Evolutionary conservation across 2,329 filamentous ascomycete species (phyloP).

Genomic region (Metarhizium brunneum): DNA sequence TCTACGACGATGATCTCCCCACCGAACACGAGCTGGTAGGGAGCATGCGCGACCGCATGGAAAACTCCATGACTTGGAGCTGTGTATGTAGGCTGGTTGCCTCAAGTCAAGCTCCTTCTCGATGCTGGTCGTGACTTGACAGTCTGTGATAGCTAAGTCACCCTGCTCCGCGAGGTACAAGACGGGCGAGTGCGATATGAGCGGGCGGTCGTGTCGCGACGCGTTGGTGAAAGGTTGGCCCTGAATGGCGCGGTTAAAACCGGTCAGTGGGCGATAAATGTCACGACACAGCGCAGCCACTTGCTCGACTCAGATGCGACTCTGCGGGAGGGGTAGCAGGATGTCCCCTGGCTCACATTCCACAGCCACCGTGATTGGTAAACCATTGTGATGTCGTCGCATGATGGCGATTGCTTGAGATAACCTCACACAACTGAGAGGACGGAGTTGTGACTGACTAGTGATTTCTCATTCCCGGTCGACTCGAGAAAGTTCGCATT

Average conservation of each 20-base stretch:
- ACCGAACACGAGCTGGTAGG: background rate
- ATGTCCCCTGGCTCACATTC: background rate
- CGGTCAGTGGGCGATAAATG: background rate
- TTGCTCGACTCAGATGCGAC: background rate
- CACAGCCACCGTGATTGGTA: too few species aligned
- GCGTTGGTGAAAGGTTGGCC: background rate
- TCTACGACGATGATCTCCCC: constrained; percentile 1
- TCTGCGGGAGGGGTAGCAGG: background rate
- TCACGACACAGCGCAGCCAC: background rate
- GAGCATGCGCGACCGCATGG: background rate
- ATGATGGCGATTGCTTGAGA: too few species aligned
- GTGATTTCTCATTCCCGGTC: too few species aligned
- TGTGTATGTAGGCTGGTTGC: background rate
- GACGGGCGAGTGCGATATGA: background rate
- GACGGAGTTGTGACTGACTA: too few species aligned
- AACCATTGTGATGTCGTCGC: too few species aligned
- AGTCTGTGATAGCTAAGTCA: background rate
- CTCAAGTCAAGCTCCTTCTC: background rate
- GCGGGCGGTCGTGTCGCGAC: background rate
- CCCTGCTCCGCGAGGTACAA: background rate
- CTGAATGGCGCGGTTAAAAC: background rate
- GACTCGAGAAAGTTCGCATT: background rate
- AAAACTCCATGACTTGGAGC: background rate
- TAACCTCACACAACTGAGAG: too few species aligned
- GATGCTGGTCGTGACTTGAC: background rate